These are phyloP conservation scores for Gastrolobium bilobum DNA, from an alignment of 306 rosid species.

Conservation along the genomic window DNA sequence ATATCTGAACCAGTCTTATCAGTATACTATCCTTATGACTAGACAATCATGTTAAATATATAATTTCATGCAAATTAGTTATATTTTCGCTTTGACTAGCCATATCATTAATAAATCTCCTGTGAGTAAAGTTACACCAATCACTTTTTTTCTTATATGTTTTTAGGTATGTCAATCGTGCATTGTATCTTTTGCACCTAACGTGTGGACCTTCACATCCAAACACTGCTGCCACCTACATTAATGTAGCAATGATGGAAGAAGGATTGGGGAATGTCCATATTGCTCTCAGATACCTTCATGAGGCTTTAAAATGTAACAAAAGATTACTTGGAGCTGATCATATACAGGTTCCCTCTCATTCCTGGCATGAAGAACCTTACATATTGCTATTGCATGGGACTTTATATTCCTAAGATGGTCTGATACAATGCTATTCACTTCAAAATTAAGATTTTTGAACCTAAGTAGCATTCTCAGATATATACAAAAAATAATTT, in stretches of 20 bases:
- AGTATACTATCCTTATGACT: not conserved
- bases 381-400: conserved; percentile 35
- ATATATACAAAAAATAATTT: conserved; percentile 2
- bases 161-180: conserved; percentile 93
- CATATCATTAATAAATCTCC: conserved; percentile 16
- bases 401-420: conserved; percentile 17
- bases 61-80: not conserved
- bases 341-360: conserved; percentile 86
- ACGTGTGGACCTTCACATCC: conserved; percentile 99
- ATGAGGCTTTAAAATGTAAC: conserved; percentile 97
- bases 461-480: conserved; percentile 6
- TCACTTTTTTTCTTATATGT: not conserved
- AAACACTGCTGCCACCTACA: conserved; percentile 98
- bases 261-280: conserved; percentile 98
- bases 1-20: too few species aligned
- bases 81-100: conserved; percentile 7
- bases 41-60: not conserved
- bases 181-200: conserved; percentile 91
- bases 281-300: conserved; percentile 96
- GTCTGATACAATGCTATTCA: conserved; percentile 1
- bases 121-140: conserved; percentile 17
- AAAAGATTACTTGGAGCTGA: conserved; percentile 97
- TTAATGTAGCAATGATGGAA: conserved; percentile 99
- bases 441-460: conserved; percentile 20
- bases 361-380: conserved; percentile 26